Evolutionary conservation across 768 basidiomycete species (phyloP), one percentile per base, ranked within the genome.

Genomic region (Serendipita sp.): DNA sequence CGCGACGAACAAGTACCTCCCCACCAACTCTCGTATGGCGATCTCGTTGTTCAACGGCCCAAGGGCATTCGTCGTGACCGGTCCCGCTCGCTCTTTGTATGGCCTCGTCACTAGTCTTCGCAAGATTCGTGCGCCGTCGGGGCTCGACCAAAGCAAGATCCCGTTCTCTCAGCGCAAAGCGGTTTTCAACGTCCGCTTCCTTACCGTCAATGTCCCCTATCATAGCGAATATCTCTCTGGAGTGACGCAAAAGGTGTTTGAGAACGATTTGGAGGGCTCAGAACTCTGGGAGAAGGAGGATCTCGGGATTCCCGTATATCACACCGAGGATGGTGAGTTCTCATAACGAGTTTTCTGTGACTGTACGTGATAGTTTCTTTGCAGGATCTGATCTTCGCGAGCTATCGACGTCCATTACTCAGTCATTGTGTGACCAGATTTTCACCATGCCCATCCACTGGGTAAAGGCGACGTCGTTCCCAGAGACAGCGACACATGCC

Each of bases 181-280:
- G 3, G 88, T 91, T 3, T 98, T 99, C 75, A 87, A 84, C 47
- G 83, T 89, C 56, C 86, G 96, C 51, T 99, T 98, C 80, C 77
- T 99, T 70, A 87, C 91, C n/a, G 88, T 99, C 71, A 88, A 85
- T 63, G 95, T 93, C 1, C 96, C 96, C 0, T 99, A 93, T 76
- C 96, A 99, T 79, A 94, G 92, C 74, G 77, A 78, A 18, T 95
- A 97, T 75, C 78, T 99, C 64, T 72, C 72, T 16, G 85, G 81
- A 34, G 87, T 84, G 0, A 83, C 91, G 2, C 82, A 92, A 67
- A 88, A 84, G 74, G 75, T 96, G 54, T 74, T 88, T 45, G 74
- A 81, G n/a, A 82, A 87, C 65, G 91, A 94, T 76, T 75, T 94
- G 41, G 78, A 76, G 10, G 85, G 81, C 2, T 81, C 91, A 70